Percentiles rank a stretch among this genome's conserved stretches.
Conservation (phyloP, 2,329 filamentous ascomycete species). For the Pochonia chlamydosporia region DNA sequence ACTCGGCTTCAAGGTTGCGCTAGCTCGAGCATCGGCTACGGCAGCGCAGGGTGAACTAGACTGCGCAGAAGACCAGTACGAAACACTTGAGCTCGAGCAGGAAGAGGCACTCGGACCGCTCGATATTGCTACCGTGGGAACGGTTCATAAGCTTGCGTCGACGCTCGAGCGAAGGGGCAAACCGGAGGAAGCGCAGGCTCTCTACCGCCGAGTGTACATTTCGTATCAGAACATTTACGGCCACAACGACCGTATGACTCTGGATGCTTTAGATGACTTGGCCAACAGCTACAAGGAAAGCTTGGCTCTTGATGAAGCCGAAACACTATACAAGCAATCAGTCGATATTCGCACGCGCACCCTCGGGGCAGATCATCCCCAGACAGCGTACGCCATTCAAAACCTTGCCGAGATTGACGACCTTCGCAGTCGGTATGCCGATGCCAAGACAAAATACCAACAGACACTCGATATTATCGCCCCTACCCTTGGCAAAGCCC, state of each 20-base stretch:
- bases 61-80: slow-evolving; percentile 15
- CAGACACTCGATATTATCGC: slow-evolving; percentile 16
- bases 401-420: slow-evolving; percentile 21
- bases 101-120: slow-evolving; percentile 17
- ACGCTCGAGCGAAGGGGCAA: slow-evolving; percentile 17
- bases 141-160: slow-evolving; percentile 18
- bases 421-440: slow-evolving; percentile 14
- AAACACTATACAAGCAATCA: slow-evolving; percentile 18
- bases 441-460: slow-evolving; percentile 16
- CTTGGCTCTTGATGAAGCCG: slow-evolving; percentile 21
- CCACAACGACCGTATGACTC: slow-evolving; percentile 19
- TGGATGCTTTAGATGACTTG: slow-evolving; percentile 21
- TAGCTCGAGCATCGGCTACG: slow-evolving; percentile 17
- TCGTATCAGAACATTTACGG: slow-evolving; percentile 20
- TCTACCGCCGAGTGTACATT: slow-evolving; percentile 19
- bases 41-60: slow-evolving; percentile 15
- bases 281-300: slow-evolving; percentile 17
- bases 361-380: slow-evolving; percentile 17
- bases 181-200: slow-evolving; percentile 17
- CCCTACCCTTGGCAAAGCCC: slow-evolving; percentile 15
- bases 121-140: slow-evolving; percentile 17
- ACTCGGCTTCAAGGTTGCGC: slow-evolving; percentile 16
- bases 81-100: slow-evolving; percentile 16
- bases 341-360: slow-evolving; percentile 17
- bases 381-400: slow-evolving; percentile 17